A percentile compares a stretch with the other conserved stretches of the same genome.
Conservation (phyloP, 257 asterid species). For the Anisodus tanguticus region DNA sequence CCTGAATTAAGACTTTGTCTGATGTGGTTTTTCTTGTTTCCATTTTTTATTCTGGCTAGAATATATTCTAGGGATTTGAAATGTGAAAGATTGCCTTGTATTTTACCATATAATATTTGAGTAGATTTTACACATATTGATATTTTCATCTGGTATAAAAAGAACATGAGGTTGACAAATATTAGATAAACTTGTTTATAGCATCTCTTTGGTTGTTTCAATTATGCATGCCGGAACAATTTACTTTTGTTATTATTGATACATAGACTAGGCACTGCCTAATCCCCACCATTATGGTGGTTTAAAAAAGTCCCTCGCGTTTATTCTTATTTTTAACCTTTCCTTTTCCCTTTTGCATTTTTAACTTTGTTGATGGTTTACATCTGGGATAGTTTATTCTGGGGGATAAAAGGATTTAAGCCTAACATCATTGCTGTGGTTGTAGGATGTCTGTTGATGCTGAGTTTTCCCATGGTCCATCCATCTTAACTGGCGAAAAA, state of each 20-base stretch:
- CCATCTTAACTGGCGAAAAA: neutral
- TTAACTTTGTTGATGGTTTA: neutral
- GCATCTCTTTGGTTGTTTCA: neutral
- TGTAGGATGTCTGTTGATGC: constrained; percentile 31
- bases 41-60: neutral
- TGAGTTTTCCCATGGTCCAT: constrained; percentile 13
- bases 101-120: neutral
- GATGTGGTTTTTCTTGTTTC: neutral
- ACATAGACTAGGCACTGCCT: neutral
- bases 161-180: neutral
- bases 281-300: too few species aligned
- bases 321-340: neutral
- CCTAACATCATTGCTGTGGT: constrained; percentile 25
- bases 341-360: neutral
- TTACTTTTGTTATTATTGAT: neutral
- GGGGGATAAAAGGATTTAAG: constrained; percentile 13
- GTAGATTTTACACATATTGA: neutral
- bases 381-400: neutral
- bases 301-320: neutral
- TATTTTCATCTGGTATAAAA: neutral
- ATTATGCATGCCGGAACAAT: neutral
- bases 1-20: neutral
- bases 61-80: neutral
- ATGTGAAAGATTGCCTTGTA: neutral
- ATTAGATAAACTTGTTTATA: neutral